Base-by-base conservation (phyloP, 2,329 filamentous ascomycete genomes). In the Colletotrichum falcatum region DNA sequence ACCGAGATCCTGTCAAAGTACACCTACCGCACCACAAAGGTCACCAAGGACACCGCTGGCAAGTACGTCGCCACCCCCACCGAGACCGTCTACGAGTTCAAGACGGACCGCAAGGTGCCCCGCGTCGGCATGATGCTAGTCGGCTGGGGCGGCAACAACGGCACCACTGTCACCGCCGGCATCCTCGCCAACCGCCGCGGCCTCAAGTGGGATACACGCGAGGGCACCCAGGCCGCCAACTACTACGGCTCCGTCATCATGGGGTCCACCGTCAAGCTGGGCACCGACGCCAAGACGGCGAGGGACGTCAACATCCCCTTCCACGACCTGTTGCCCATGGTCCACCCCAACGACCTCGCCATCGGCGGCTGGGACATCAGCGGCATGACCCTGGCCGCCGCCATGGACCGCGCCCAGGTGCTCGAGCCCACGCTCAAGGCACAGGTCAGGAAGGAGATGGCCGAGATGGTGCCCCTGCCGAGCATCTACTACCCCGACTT, bases 401-500 rank as follows among this genome's bases (percentile, higher is more conserved):
- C 96, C 77, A 98, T 98, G 95, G 95, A 99, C 81, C 94, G 96
- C 78, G 95, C 96, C 75, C 90, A 92, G 80, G 96, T 99, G 64
- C 90, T 99, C 64, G 95, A 98, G 85, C 96, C 96, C n/a, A 91
- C 93, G 37, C 88, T 99, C 78, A 99, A 99, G 89, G 85, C 87
- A 66, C 88, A 93, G 77, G 92, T 99, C 77, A 91, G 90, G 83
- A 97, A 98, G 88, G 94, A 98, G 85, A 95, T 98, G 94, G 85
- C 90, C 72, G 86, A 87, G 76, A 93, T 98, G 90, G 91, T 91
- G 76, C 96, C 96, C 37, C 89, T 98, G 73, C 95, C 94, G 30
- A 95, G 93, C 82, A 92, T 98, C 84, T 99, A 99, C 89, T 99
- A 99, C 82, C 96, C 96, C 1, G 96, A 98, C 83, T 99, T 99